Base-by-base conservation (phyloP, 1,139 yeast species). In the Taiozyma sp. region DNA sequence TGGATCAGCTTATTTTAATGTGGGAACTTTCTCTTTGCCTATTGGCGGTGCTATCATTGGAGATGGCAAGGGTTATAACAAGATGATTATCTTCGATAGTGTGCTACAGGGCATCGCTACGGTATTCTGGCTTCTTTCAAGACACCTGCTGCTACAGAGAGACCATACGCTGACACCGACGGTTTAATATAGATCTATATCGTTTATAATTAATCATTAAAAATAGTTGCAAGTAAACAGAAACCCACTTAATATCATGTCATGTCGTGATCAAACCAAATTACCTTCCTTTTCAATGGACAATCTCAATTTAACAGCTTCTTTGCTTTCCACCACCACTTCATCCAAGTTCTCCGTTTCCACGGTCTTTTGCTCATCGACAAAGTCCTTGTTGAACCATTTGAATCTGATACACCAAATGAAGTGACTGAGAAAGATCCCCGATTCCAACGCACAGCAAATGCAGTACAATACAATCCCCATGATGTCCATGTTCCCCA, bases 391-490 rank as follows among this genome's bases (percentile, higher is more conserved):
- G 14, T 53, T 52, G 12, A 49, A 49, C 52, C 54, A 14, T 55
- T 49, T 1, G 23, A 59, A 51, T 58, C 59, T 54, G 45, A 60
- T 54, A 56, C 81, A 78, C 97, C 97, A 91, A 9, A 86, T 70
- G 16, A 74, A 61, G 49, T 90, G 97, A 52, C 89, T 79, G 0
- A 71, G 44, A 59, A 87, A 83, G 30, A 92, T 88, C 0, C 97
- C 97, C 4, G 83, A 54, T 64, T 92, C 98, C 63, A 91, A 65
- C 0, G 70, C 81, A 19, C 90, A 77, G 47, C 92, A 90, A 27
- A 89, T 72, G 10, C 81, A 78, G 65, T 91, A 92, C 45, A 91
- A 72, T 0, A 86, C 74, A 57, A 89, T 79, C 51, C 97, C 95
- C 81, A 92, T 78, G 39, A 84, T 68, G 65, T 91, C 97, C 70